These are phyloP conservation scores for Eimeria sp. DNA, from an alignment of 169 alveolate species.

Conservation along the genomic window DNA sequence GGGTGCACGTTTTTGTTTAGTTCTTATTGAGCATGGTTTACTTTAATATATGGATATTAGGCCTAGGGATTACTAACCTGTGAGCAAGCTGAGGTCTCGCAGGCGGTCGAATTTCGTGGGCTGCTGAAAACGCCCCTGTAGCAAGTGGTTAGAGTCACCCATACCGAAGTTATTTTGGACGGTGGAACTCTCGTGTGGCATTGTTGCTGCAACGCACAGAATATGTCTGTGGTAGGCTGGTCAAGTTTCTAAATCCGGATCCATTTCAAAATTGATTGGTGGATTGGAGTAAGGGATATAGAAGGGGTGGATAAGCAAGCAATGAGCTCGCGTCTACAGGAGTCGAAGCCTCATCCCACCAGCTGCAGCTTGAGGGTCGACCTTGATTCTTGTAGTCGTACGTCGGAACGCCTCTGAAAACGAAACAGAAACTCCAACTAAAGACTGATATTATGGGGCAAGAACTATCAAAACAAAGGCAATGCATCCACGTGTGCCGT, in stretches of 20 bases:
- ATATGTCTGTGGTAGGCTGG: neutral
- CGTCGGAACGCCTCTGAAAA: conserved; percentile 52
- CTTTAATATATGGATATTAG: neutral
- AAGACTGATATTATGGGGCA: neutral
- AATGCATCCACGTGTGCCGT: neutral
- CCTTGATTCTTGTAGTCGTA: conserved; percentile 9
- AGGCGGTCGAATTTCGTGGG: conserved; percentile 50
- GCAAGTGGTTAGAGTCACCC: neutral
- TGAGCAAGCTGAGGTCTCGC: conserved; percentile 61
- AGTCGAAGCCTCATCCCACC: neutral
- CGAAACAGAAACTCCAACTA: neutral
- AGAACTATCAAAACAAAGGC: neutral
- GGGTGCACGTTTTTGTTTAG: neutral
- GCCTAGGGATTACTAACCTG: conserved; percentile 5
- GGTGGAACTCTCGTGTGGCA: conserved; percentile 24
- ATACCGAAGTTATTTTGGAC: neutral
- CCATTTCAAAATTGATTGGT: neutral
- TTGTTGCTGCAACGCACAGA: conserved; percentile 56
- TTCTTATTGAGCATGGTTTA: neutral
- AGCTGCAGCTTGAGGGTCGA: conserved; percentile 50
- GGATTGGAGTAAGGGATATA: neutral
- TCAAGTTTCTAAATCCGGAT: neutral
- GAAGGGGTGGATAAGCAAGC: neutral
- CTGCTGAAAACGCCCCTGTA: neutral
- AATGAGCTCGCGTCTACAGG: neutral